These are phyloP conservation scores for Pinus tabuliformis DNA, from an alignment of 75 land plant genomes.

Conservation along the genomic window DNA sequence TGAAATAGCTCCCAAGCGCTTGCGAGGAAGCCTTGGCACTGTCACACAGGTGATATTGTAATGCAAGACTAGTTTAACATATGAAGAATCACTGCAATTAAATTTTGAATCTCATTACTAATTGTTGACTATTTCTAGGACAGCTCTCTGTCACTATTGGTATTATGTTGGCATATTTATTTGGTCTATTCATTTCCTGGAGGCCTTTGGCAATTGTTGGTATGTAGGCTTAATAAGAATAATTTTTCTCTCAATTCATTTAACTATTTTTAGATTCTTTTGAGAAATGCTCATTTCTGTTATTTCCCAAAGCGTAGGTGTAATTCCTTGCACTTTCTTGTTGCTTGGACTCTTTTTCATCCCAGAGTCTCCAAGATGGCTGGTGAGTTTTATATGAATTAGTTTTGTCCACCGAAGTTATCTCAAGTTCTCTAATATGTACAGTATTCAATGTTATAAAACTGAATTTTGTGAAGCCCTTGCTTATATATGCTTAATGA, in stretches of 20 bases:
- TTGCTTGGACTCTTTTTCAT: conserved; percentile 69
- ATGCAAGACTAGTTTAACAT: neutral
- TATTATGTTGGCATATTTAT: conserved; percentile 64
- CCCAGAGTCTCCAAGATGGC: conserved; percentile 96
- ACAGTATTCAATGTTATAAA: neutral
- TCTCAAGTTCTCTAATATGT: neutral
- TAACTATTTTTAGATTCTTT: no score
- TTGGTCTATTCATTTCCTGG: conserved; percentile 63
- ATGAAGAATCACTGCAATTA: neutral
- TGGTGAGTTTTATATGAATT: conserved; percentile 43
- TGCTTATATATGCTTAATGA: neutral
- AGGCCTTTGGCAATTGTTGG: conserved; percentile 71
- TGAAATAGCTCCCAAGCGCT: conserved; percentile 84
- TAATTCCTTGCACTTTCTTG: conserved; percentile 55
- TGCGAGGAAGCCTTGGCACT: conserved; percentile 82
- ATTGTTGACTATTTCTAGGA: neutral
- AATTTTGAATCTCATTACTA: neutral
- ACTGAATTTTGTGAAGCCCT: neutral
- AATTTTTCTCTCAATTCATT: no score
- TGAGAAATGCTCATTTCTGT: no score
- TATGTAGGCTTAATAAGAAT: conserved; percentile 7
- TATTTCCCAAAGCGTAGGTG: conserved; percentile 33
- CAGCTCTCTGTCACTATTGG: conserved; percentile 85
- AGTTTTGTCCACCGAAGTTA: neutral
- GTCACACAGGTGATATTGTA: conserved; percentile 67